Conservation (phyloP, 257 asterid species). For the Solanum virginianum region DNA sequence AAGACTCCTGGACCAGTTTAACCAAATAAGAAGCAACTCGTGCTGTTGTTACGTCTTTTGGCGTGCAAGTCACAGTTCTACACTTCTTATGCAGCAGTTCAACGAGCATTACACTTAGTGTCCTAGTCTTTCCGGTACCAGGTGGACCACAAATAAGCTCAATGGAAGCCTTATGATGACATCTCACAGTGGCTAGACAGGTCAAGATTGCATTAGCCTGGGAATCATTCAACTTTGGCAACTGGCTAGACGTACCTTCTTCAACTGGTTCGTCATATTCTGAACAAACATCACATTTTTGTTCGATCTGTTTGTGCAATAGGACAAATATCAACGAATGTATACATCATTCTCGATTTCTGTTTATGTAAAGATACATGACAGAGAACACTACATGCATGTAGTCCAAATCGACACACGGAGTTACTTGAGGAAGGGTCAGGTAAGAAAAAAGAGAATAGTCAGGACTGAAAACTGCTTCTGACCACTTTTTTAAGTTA, state of each 20-base stretch:
- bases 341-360: background rate
- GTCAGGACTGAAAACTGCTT: too few species aligned
- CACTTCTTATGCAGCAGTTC: background rate
- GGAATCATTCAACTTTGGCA: slow-evolving; percentile 27
- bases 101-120: slow-evolving; percentile 2
- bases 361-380: background rate
- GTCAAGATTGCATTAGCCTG: slow-evolving; percentile 13
- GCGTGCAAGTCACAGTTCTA: slow-evolving; percentile 1
- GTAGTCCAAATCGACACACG: background rate
- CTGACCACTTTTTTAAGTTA: too few species aligned
- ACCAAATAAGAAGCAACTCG: slow-evolving; percentile 15
- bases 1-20: slow-evolving; percentile 14
- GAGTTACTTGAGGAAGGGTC: background rate
- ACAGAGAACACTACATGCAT: background rate
- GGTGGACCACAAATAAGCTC: slow-evolving; percentile 15
- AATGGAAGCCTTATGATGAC: background rate
- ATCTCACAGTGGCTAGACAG: background rate
- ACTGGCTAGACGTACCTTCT: background rate
- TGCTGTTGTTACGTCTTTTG: slow-evolving; percentile 15
- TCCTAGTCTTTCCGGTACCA: slow-evolving; percentile 15
- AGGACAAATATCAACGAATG: background rate
- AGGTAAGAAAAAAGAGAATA: background rate
- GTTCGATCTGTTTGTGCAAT: background rate
- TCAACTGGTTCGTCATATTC: background rate
- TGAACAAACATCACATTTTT: background rate